Percentiles rank a stretch among this genome's conserved stretches.
phyloP scores from a whole-genome alignment of 148 eudicot species.

The Persicaria maculosa region DNA sequence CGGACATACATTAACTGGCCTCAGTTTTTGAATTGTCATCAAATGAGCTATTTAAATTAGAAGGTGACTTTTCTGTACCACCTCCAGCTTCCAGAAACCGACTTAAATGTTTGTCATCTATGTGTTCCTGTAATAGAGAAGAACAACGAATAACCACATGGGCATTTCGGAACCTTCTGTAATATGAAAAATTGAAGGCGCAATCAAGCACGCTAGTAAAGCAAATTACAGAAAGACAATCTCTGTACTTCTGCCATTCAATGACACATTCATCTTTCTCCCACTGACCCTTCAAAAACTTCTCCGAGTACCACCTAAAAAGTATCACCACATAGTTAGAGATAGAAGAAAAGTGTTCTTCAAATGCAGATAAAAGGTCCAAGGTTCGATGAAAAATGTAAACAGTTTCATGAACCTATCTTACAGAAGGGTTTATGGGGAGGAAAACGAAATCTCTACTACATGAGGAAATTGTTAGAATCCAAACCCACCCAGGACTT shows the following conservation, averaged over 20 bases:
- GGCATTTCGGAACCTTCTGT: background rate
- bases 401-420: background rate
- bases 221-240: slow-evolving; percentile 60
- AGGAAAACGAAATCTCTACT: background rate
- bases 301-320: slow-evolving; percentile 86
- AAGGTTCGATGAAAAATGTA: background rate
- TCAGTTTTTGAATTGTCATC: slow-evolving; percentile 24
- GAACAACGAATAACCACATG: background rate
- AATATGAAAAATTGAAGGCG: slow-evolving; percentile 3
- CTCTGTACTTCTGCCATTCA: slow-evolving; percentile 89
- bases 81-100: slow-evolving; percentile 75
- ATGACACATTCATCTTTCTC: slow-evolving; percentile 67
- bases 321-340: slow-evolving; percentile 16
- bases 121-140: slow-evolving; percentile 49
- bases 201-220: slow-evolving; percentile 1
- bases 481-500: background rate
- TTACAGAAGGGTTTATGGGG: background rate
- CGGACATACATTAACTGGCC: slow-evolving; percentile 28
- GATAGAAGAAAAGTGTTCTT: background rate
- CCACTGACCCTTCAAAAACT: slow-evolving; percentile 91
- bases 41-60: slow-evolving; percentile 23
- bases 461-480: background rate
- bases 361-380: background rate
- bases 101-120: slow-evolving; percentile 85
- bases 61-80: slow-evolving; percentile 16